phyloP scores from a whole-genome alignment of 2,329 filamentous ascomycete species.

The Tympanopsis confertula region DNA sequence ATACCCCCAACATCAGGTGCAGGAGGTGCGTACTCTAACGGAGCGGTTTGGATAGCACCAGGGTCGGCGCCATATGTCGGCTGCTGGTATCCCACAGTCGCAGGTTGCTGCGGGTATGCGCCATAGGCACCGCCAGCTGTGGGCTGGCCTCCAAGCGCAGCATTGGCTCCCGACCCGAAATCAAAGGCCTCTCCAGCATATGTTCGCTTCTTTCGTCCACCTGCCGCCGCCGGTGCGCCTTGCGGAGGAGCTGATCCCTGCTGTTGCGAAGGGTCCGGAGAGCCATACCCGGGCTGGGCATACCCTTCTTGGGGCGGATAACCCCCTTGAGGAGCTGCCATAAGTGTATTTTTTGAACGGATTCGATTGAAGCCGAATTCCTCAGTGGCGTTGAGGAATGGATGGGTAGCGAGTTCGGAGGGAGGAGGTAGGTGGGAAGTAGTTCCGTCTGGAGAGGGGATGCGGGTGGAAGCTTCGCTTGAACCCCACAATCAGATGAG shows the following conservation, averaged over 20 bases:
- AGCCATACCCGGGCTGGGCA: background rate
- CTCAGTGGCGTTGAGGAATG: too few species aligned
- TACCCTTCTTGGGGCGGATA: conserved; percentile 1
- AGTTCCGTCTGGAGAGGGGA: too few species aligned
- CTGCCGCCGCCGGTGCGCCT: too few species aligned
- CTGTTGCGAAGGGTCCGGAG: background rate
- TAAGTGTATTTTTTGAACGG: too few species aligned
- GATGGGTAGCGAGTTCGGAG: too few species aligned
- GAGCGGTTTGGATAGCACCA: conserved; percentile 24
- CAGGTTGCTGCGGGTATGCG: background rate
- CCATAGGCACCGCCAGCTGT: background rate
- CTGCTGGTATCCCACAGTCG: background rate
- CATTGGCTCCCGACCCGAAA: conserved; percentile 79
- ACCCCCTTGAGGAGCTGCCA: background rate
- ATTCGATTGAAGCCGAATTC: too few species aligned
- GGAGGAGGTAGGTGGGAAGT: too few species aligned
- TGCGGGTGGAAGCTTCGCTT: too few species aligned
- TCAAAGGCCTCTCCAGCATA: conserved; percentile 94
- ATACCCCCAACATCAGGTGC: background rate
- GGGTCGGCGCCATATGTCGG: conserved; percentile 17
- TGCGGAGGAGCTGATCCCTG: background rate
- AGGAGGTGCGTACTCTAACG: conserved; percentile 25
- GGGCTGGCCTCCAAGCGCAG: conserved; percentile 20
- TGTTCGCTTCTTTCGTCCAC: conserved; percentile 65
- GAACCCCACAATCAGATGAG: too few species aligned